A percentile compares a stretch with the other conserved stretches of the same genome.
phyloP scores from a whole-genome alignment of 2,329 filamentous ascomycete species.

The Mycosphaerella sp. region DNA sequence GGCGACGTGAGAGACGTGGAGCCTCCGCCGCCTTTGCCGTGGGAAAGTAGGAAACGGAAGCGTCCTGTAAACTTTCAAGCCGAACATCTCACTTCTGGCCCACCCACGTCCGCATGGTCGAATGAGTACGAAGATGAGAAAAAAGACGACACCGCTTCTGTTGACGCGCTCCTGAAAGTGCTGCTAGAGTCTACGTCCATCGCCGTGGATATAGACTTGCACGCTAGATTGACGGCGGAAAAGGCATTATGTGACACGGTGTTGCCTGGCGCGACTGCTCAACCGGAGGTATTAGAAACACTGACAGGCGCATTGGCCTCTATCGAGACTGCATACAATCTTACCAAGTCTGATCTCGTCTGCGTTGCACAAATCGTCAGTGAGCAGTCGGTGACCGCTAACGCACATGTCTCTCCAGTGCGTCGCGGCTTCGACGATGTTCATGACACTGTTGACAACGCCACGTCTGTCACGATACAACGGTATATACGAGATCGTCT shows the following conservation, averaged over 20 bases:
- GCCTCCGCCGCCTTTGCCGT: constrained; percentile 23
- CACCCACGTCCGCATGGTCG: not conserved
- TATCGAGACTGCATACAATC: constrained; percentile 18
- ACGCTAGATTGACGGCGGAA: not conserved
- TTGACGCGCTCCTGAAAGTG: not conserved
- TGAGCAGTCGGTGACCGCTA: constrained; percentile 26
- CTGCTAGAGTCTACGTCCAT: constrained; percentile 1
- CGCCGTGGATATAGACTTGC: not conserved
- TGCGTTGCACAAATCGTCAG: constrained; percentile 33
- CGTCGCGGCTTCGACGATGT: not conserved
- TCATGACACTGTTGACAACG: not conserved
- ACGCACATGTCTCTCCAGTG: not conserved
- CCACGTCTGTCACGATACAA: not conserved
- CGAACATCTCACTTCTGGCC: not conserved
- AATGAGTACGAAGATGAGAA: constrained; percentile 3
- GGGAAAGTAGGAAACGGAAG: constrained; percentile 28
- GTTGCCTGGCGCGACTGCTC: not conserved
- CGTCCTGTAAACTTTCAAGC: constrained; percentile 10
- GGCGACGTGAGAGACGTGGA: constrained; percentile 20
- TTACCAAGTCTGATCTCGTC: constrained; percentile 29
- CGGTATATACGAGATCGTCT: constrained; percentile 1
- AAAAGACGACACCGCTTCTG: not conserved
- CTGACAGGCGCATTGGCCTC: constrained; percentile 9
- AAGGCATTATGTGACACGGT: not conserved
- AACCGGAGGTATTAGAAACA: constrained; percentile 4